These are phyloP conservation scores for Sclerotinia sclerotiorum DNA, from an alignment of 2,329 filamentous ascomycete genomes.

Conservation along the genomic window DNA sequence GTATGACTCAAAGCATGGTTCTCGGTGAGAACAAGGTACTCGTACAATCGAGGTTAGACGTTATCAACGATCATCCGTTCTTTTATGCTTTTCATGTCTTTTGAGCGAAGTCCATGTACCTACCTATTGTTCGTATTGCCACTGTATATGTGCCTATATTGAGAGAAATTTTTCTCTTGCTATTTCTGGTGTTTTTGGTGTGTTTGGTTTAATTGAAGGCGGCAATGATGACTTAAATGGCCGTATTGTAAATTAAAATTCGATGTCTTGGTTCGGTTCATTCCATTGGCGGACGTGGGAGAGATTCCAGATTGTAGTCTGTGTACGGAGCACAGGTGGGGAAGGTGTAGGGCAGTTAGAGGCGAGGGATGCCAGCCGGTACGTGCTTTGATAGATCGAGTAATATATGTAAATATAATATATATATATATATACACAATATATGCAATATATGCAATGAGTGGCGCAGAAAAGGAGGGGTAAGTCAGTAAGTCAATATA, in stretches of 20 bases:
- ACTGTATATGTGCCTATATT: not conserved
- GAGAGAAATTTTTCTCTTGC: not conserved
- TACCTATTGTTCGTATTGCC: not conserved
- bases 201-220: not conserved
- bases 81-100: not conserved
- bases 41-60: not conserved
- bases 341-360: not conserved
- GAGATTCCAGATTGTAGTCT: not conserved
- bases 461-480: not conserved
- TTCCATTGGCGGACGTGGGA: not conserved
- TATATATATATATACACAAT: no score
- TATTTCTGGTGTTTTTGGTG: no score
- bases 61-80: not conserved
- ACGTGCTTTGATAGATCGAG: not conserved
- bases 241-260: not conserved
- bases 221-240: not conserved
- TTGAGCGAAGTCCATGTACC: not conserved
- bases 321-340: not conserved
- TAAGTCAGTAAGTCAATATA: not conserved
- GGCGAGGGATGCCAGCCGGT: not conserved
- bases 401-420: not conserved
- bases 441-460: not conserved
- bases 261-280: not conserved
- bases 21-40: not conserved
- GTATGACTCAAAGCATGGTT: not conserved